phyloP scores from a whole-genome alignment of 164 flowering plant genomes.

The Taxillus chinensis region DNA sequence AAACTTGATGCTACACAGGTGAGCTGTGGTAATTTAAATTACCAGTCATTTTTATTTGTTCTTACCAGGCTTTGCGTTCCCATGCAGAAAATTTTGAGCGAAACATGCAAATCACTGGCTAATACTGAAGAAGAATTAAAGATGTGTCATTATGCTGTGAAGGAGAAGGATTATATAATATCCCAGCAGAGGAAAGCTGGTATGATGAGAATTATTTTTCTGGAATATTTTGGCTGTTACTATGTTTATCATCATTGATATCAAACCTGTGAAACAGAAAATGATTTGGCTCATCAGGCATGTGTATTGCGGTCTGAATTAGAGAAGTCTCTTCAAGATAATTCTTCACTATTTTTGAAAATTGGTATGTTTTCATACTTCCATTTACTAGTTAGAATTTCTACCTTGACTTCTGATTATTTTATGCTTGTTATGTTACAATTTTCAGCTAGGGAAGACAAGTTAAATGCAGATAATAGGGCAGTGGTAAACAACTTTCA shows the following conservation, averaged over 20 bases:
- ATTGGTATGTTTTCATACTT: conserved; percentile 39
- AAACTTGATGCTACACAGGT: conserved; percentile 76
- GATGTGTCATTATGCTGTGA: conserved; percentile 56
- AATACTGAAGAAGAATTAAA: conserved; percentile 54
- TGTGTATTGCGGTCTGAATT: conserved; percentile 63
- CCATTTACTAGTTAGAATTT: neutral
- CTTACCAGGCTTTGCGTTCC: neutral
- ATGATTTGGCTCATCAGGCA: conserved; percentile 80
- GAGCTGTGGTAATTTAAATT: conserved; percentile 6
- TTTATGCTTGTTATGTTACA: neutral
- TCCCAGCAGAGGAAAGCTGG: conserved; percentile 84
- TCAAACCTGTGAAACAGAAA: conserved; percentile 43
- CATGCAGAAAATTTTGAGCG: conserved; percentile 54
- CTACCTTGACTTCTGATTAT: neutral
- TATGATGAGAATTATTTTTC: conserved; percentile 6
- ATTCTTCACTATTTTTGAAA: conserved; percentile 56
- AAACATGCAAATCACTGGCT: conserved; percentile 45
- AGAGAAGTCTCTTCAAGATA: conserved; percentile 83
- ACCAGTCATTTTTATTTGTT: neutral
- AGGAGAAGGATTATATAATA: conserved; percentile 75
- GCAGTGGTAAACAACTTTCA: conserved; percentile 54
- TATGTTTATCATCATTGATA: neutral
- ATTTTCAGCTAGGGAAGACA: conserved; percentile 71
- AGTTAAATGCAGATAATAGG: conserved; percentile 60
- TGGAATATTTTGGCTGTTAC: neutral